These are phyloP conservation scores for Eimeria tenella DNA, from an alignment of 169 alveolate genomes.

Conservation along the genomic window DNA sequence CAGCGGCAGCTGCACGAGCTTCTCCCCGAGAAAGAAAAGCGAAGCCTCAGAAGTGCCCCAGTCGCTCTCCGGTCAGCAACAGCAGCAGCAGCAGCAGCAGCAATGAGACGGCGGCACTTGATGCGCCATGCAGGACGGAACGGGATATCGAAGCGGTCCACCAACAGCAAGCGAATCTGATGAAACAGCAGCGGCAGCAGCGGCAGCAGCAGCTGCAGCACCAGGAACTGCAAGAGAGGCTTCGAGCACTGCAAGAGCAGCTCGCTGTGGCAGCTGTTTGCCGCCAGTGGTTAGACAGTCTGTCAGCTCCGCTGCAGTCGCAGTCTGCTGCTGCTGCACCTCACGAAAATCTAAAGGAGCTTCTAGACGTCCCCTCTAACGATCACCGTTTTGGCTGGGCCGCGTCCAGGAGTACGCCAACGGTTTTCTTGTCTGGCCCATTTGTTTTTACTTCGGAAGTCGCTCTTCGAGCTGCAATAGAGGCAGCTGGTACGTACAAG, in stretches of 20 bases:
- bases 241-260: not conserved
- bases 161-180: not conserved
- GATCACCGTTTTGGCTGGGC: not conserved
- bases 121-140: not conserved
- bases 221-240: not conserved
- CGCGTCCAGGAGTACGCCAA: not conserved
- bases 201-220: conserved; percentile 20
- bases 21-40: conserved; percentile 24
- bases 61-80: not conserved
- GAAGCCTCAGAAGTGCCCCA: not conserved
- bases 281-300: not conserved
- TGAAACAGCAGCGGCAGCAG: conserved; percentile 16
- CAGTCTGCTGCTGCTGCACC: not conserved
- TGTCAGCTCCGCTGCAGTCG: not conserved
- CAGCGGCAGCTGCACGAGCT: not conserved
- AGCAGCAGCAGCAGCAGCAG: conserved; percentile 20
- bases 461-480: conserved; percentile 20
- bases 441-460: conserved; percentile 22
- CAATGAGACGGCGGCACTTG: not conserved
- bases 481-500: not conserved
- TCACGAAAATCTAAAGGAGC: not conserved
- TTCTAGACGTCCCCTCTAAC: not conserved
- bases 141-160: not conserved
- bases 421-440: not conserved
- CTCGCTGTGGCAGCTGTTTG: not conserved